phyloP scores from a whole-genome alignment of 148 eudicot genomes.

The Oxyria digyna region DNA sequence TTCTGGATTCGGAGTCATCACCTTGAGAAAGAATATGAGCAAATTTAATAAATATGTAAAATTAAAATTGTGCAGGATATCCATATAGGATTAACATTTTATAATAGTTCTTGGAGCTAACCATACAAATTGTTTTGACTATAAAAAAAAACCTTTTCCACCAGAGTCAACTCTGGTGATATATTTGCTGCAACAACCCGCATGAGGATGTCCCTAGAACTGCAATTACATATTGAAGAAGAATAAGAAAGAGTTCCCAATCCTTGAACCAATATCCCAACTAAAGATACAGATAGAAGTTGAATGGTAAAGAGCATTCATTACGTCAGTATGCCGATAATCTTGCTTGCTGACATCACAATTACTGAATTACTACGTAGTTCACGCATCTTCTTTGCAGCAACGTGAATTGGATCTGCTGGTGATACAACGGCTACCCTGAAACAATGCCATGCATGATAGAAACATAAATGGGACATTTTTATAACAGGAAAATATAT shows the following conservation, averaged over 20 bases:
- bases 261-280: background rate
- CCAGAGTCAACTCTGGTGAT: constrained; percentile 78
- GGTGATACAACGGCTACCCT: constrained; percentile 71
- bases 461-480: background rate
- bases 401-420: constrained; percentile 75
- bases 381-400: constrained; percentile 86
- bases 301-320: constrained; percentile 8
- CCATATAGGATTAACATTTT: background rate
- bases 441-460: constrained; percentile 4
- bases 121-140: background rate
- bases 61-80: background rate
- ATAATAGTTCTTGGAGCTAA: background rate
- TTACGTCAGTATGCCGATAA: constrained; percentile 91
- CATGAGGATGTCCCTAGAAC: constrained; percentile 91
- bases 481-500: background rate
- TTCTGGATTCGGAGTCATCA: constrained; percentile 63
- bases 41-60: background rate
- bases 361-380: constrained; percentile 61
- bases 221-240: constrained; percentile 17
- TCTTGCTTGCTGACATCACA: constrained; percentile 45
- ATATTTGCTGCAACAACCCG: constrained; percentile 87
- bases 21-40: constrained; percentile 22
- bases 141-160: constrained; percentile 64
- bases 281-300: background rate
- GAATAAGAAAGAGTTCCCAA: background rate